Evolutionary conservation across 169 alveolate genomes (phyloP).

Genomic region (Ichthyophthirius multifiliis): DNA sequence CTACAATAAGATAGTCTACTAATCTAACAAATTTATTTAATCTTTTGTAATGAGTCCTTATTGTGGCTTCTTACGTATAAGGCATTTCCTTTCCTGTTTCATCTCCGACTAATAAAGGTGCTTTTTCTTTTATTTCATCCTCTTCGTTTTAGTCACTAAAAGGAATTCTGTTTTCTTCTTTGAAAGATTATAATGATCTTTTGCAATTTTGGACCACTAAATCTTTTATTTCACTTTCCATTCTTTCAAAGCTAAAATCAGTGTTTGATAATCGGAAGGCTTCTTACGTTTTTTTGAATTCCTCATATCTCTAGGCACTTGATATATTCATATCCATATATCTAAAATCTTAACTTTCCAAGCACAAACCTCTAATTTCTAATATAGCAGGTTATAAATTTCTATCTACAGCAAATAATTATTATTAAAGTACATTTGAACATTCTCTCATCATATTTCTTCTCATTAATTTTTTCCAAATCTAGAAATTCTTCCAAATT

Average conservation of each 20-base stretch:
- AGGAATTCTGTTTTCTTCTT: constrained; percentile 53
- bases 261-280: constrained; percentile 23
- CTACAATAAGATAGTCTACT: constrained; percentile 83
- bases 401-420: constrained; percentile 74
- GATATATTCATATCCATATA: background rate
- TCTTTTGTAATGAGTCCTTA: constrained; percentile 89
- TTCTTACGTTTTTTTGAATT: constrained; percentile 55
- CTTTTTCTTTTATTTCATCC: constrained; percentile 61
- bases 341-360: background rate
- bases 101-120: constrained; percentile 71
- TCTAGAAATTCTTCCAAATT: constrained; percentile 82
- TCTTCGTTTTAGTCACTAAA: constrained; percentile 48
- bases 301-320: constrained; percentile 40
- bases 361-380: constrained; percentile 54
- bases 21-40: constrained; percentile 85
- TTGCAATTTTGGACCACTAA: constrained; percentile 40
- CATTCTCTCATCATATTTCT: constrained; percentile 54
- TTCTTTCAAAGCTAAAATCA: background rate
- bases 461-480: constrained; percentile 82
- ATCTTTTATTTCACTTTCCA: constrained; percentile 41
- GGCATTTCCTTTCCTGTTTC: constrained; percentile 72
- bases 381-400: constrained; percentile 68
- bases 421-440: constrained; percentile 56
- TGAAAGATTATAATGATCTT: constrained; percentile 48
- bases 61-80: constrained; percentile 93